Evolutionary conservation across 495 filamentous ascomycete genomes (phyloP).

Genomic region (Neurospora tetrasperma): DNA sequence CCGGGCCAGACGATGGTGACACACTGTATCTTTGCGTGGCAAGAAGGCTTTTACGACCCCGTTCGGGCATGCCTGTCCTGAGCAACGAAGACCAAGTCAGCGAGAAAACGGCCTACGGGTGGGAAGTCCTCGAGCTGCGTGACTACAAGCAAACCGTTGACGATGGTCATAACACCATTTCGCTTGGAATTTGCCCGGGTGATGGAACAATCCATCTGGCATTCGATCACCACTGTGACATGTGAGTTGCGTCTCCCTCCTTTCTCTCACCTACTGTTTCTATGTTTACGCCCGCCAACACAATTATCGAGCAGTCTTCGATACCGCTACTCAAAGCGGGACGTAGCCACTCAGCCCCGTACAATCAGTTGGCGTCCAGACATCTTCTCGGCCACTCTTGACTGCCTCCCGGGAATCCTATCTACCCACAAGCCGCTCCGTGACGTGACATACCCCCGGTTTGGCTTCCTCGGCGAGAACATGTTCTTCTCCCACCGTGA

Average conservation of each 20-base stretch:
- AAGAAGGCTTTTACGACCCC: conserved; percentile 22
- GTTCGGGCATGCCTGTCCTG: neutral
- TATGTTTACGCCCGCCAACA: neutral
- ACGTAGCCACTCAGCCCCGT: conserved; percentile 26
- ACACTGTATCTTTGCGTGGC: conserved; percentile 34
- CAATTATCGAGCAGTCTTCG: conserved; percentile 20
- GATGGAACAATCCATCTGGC: conserved; percentile 41
- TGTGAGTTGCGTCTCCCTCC: conserved; percentile 9
- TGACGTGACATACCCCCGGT: conserved; percentile 41
- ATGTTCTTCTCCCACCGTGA: conserved; percentile 38
- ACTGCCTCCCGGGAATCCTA: conserved; percentile 29
- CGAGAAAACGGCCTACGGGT: neutral
- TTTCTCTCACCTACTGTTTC: neutral
- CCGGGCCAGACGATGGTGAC: conserved; percentile 15
- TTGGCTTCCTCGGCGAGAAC: conserved; percentile 19
- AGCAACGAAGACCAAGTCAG: neutral
- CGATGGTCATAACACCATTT: conserved; percentile 41
- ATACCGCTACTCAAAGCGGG: conserved; percentile 31
- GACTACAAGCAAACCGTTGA: conserved; percentile 40
- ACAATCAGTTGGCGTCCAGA: conserved; percentile 24
- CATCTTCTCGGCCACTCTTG: conserved; percentile 31
- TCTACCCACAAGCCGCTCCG: conserved; percentile 21
- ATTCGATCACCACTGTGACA: conserved; percentile 36
- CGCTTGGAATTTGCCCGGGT: conserved; percentile 35
- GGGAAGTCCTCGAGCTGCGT: conserved; percentile 34